Base-by-base conservation (phyloP, 2,329 filamentous ascomycete species). In the Penicillium sp. region DNA sequence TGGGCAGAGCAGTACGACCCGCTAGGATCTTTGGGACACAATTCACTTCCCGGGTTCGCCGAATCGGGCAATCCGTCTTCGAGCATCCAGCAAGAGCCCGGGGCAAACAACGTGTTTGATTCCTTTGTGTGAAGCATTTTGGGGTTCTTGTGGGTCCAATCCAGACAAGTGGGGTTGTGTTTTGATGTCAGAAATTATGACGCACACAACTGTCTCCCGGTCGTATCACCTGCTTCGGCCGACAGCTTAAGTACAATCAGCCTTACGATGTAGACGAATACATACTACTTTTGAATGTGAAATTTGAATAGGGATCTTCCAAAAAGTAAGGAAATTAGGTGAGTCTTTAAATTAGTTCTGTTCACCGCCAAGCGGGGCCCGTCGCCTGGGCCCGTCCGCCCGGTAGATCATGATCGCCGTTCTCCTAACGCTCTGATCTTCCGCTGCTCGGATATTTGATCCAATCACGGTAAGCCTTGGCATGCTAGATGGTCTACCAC, bases 11-110 rank as follows among this genome's bases (percentile, higher is more conserved):
- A 42, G 16, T 37, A 16, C 39, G 49, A 24, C 39, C 37, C 49
- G 26, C 19, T 24, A 27, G 50, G 27, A 35, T 16, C 50, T 6
- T 26, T 44, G n/a, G 50, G 44, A 39, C 42, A 42, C n/a, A 24
- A 35, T 19, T 31, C 14, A 29, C 39, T 46, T 21, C 50, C 50
- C 42, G 43, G 42, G 11, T 35, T 52, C 42, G 22, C 50, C 50
- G 39, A 33, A 52, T 52, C 42, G 27, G 45, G 43, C 50, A 52
- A 52, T 31, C 49, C 49, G 16, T n/a, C 22, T n/a, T 39, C 27
- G 35, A 35, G 31, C 7, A 35, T 13, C 14, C 31, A 35, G 31
- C 31, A 35, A 35, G 31, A 35, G 31, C 31, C 31, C 14, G 31
- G 31, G 31, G 31, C 31, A 35, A 35, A 35, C 2, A 35, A 35